Percentiles rank a stretch among this genome's conserved stretches.
phyloP scores from a whole-genome alignment of 73 alveolate species.

The Stentor roeselii region DNA sequence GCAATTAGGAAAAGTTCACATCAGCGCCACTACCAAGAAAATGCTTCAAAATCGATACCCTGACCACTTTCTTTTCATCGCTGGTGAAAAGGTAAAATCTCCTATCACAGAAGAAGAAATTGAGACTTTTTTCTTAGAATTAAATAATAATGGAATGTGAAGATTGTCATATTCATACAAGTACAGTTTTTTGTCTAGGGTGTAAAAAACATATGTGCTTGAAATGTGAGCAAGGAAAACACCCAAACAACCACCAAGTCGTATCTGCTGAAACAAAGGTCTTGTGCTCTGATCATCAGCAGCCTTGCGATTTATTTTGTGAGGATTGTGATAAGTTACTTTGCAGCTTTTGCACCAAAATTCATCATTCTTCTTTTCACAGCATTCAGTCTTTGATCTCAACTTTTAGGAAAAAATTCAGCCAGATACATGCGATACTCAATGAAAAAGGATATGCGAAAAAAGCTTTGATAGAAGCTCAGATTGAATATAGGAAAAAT shows the following conservation, averaged over 20 bases:
- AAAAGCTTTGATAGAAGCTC: neutral
- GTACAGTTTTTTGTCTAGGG: conserved; percentile 8
- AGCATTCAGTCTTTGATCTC: neutral
- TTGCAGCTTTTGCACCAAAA: neutral
- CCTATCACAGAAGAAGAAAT: neutral
- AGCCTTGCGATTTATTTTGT: conserved; percentile 3
- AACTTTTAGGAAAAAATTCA: neutral
- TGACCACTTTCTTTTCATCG: neutral
- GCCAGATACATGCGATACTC: neutral
- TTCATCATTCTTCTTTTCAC: conserved; percentile 19
- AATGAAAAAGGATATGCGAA: conserved; percentile 15
- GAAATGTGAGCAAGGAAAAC: neutral
- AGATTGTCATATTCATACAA: neutral
- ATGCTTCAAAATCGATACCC: neutral
- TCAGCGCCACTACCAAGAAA: neutral
- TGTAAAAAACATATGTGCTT: conserved; percentile 25
- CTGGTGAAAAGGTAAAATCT: neutral
- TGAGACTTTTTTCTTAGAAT: neutral
- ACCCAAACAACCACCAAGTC: neutral
- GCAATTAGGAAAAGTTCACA: neutral
- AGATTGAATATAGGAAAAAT: neutral
- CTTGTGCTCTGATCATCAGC: neutral
- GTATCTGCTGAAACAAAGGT: neutral
- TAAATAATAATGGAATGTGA: conserved; percentile 11
- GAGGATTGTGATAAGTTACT: neutral